Conservation (phyloP, 2,329 filamentous ascomycete genomes). For the Phaeoacremonium minimum region DNA sequence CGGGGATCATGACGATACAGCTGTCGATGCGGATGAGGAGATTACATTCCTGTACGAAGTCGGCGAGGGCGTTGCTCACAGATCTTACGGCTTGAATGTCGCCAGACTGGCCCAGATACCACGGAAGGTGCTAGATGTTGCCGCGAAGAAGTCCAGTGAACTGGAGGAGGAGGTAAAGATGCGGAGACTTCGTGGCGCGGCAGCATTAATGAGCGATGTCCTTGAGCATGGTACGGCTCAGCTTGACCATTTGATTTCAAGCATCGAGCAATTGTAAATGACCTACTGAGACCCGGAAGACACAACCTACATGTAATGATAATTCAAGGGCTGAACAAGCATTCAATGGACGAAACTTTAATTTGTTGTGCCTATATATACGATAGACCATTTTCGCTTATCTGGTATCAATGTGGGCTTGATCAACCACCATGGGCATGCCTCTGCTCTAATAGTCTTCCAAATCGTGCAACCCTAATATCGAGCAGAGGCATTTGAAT, state of each 20-base stretch:
- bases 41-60: slow-evolving; percentile 96
- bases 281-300: no score
- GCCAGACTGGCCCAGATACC: slow-evolving; percentile 82
- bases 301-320: no score
- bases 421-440: no score
- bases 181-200: slow-evolving; percentile 53
- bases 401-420: no score
- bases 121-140: slow-evolving; percentile 70
- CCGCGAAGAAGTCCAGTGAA: slow-evolving; percentile 72
- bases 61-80: slow-evolving; percentile 83
- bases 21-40: slow-evolving; percentile 57
- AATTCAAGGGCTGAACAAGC: no score
- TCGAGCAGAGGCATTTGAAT: no score
- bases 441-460: no score
- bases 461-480: no score
- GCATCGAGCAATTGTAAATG: slow-evolving; percentile 61
- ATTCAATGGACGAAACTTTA: no score
- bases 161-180: slow-evolving; percentile 70
- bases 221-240: slow-evolving; percentile 27
- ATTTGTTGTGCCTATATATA: no score
- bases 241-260: slow-evolving; percentile 47
- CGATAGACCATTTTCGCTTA: no score
- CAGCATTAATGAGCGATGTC: slow-evolving; percentile 35
- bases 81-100: slow-evolving; percentile 92
- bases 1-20: slow-evolving; percentile 20